Percentiles rank a stretch among this genome's conserved stretches.
Evolutionary conservation across 2,329 filamentous ascomycete genomes (phyloP).

Genomic region (Botrytis tulipae): DNA sequence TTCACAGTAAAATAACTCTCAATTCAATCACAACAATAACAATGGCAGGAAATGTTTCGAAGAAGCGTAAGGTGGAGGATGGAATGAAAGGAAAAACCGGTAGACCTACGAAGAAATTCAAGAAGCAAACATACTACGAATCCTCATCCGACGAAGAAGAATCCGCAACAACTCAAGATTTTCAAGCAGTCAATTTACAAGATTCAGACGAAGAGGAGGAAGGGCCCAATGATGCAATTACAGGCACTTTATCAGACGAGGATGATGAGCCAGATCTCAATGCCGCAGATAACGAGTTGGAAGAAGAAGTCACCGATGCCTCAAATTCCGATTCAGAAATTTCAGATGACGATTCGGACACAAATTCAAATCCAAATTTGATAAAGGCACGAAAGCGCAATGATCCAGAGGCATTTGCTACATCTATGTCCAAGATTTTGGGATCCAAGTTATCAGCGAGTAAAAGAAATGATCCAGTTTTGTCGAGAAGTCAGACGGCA

Average conservation of each 20-base stretch:
- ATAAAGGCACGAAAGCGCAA: slow-evolving; percentile 75
- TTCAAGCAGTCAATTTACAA: slow-evolving; percentile 50
- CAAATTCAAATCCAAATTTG: slow-evolving; percentile 44
- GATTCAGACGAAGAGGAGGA: slow-evolving; percentile 41
- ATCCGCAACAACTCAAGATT: slow-evolving; percentile 41
- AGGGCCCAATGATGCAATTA: slow-evolving; percentile 33
- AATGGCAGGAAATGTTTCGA: slow-evolving; percentile 40
- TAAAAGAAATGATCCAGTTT: slow-evolving; percentile 84
- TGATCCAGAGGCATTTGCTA: slow-evolving; percentile 87
- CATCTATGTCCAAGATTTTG: slow-evolving; percentile 89
- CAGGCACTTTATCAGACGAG: slow-evolving; percentile 31
- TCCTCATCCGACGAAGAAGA: slow-evolving; percentile 53
- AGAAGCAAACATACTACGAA: slow-evolving; percentile 62
- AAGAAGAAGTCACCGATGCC: slow-evolving; percentile 41
- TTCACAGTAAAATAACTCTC: neutral
- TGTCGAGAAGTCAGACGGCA: slow-evolving; percentile 77
- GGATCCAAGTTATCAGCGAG: slow-evolving; percentile 80
- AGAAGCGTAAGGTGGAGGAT: slow-evolving; percentile 60
- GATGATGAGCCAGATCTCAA: slow-evolving; percentile 31
- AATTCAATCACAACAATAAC: slow-evolving; percentile 23
- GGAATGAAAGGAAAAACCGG: slow-evolving; percentile 50
- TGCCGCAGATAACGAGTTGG: slow-evolving; percentile 24
- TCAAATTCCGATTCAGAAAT: slow-evolving; percentile 40
- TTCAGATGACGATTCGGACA: slow-evolving; percentile 39
- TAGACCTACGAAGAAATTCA: slow-evolving; percentile 55